A percentile compares a stretch with the other conserved stretches of the same genome.
These are phyloP conservation scores for Apodospora peruviana DNA, from an alignment of 495 filamentous ascomycete genomes.

Conservation along the genomic window DNA sequence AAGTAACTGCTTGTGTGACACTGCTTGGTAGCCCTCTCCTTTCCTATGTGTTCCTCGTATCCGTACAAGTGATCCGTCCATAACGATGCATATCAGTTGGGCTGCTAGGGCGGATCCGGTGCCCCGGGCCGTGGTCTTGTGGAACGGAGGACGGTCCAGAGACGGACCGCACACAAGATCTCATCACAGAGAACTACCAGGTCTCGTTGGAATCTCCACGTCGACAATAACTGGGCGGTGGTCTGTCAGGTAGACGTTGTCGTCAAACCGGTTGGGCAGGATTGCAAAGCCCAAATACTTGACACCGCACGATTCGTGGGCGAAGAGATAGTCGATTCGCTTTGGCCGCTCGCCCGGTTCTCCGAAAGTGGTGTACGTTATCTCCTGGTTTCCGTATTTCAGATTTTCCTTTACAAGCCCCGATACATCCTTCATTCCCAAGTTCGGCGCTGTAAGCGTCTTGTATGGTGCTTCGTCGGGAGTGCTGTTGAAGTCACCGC, in stretches of 20 bases:
- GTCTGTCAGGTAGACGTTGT: slow-evolving; percentile 66
- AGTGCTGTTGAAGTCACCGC: slow-evolving; percentile 76
- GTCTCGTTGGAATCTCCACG: slow-evolving; percentile 28
- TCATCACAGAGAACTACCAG: too few species aligned
- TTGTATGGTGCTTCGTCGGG: slow-evolving; percentile 60
- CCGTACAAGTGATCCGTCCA: too few species aligned
- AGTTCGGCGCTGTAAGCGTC: slow-evolving; percentile 33
- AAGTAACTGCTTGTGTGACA: too few species aligned
- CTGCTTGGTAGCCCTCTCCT: too few species aligned
- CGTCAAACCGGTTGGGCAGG: slow-evolving; percentile 57
- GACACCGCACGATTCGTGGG: slow-evolving; percentile 5
- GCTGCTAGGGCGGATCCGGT: too few species aligned
- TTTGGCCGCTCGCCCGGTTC: slow-evolving; percentile 15
- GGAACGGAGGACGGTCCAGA: too few species aligned
- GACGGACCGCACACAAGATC: too few species aligned
- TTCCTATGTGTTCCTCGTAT: too few species aligned
- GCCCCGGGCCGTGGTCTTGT: too few species aligned
- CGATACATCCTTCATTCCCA: slow-evolving; percentile 24
- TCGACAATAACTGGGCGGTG: slow-evolving; percentile 71
- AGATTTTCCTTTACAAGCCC: slow-evolving; percentile 12
- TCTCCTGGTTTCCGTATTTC: slow-evolving; percentile 25
- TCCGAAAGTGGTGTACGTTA: slow-evolving; percentile 65
- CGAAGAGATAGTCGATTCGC: slow-evolving; percentile 31
- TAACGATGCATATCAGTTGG: too few species aligned
- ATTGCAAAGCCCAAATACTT: slow-evolving; percentile 46